Conservation (phyloP, 768 basidiomycete species). For the Clathrus columnatus region DNA sequence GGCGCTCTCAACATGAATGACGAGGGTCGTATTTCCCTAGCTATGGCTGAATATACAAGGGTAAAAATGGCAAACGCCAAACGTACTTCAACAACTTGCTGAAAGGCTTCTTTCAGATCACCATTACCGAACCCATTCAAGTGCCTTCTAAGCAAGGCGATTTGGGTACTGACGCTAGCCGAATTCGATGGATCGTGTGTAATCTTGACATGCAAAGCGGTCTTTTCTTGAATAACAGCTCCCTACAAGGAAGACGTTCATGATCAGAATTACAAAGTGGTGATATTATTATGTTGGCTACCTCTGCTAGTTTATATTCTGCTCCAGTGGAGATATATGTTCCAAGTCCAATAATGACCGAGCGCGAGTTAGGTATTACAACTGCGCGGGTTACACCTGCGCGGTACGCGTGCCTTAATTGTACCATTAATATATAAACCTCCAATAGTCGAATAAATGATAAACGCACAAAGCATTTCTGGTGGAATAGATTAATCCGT, state of each 20-base stretch:
- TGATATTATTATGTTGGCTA: background rate
- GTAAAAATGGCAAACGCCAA: background rate
- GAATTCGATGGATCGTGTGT: slow-evolving; percentile 24
- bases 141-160: slow-evolving; percentile 25
- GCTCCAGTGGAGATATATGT: slow-evolving; percentile 54
- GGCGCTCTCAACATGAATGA: slow-evolving; percentile 50
- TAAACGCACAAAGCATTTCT: slow-evolving; percentile 1
- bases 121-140: slow-evolving; percentile 19
- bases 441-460: background rate
- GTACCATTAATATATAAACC: slow-evolving; percentile 5
- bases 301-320: slow-evolving; percentile 41
- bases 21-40: slow-evolving; percentile 27
- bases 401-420: slow-evolving; percentile 57
- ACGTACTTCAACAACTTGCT: background rate
- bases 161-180: slow-evolving; percentile 28
- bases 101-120: background rate
- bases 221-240: slow-evolving; percentile 57
- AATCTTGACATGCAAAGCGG: slow-evolving; percentile 52
- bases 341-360: slow-evolving; percentile 57
- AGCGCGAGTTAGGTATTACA: slow-evolving; percentile 43
- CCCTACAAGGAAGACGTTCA: slow-evolving; percentile 20
- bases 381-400: slow-evolving; percentile 66
- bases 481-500: slow-evolving; percentile 18
- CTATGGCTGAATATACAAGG: slow-evolving; percentile 11
- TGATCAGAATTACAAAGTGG: background rate